These are phyloP conservation scores for Plectosphaerella sp. DNA, from an alignment of 2,329 filamentous ascomycete genomes.

Conservation along the genomic window DNA sequence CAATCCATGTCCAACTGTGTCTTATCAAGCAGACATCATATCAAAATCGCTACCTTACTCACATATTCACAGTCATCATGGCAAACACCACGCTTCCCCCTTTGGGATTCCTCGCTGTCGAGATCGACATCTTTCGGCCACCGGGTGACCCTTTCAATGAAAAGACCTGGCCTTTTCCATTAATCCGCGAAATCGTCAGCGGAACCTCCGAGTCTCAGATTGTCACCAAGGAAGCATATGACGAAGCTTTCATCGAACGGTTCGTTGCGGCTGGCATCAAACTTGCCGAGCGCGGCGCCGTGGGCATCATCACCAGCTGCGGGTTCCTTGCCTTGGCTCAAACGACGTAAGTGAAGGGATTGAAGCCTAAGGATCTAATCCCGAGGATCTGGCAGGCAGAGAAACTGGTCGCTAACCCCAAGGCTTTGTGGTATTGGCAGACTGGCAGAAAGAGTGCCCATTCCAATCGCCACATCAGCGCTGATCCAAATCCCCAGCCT, in stretches of 20 bases:
- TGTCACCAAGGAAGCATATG: slow-evolving; percentile 23
- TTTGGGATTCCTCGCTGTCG: slow-evolving; percentile 28
- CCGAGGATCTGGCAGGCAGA: too few relatives aligned
- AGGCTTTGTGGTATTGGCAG: too few relatives aligned
- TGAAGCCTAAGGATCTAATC: slow-evolving; percentile 7
- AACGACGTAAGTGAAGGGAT: slow-evolving; percentile 14
- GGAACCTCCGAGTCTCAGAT: slow-evolving; percentile 22
- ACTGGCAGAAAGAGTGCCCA: slow-evolving; percentile 6
- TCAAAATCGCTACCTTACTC: too few relatives aligned
- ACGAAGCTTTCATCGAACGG: slow-evolving; percentile 24
- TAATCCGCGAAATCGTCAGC: slow-evolving; percentile 26
- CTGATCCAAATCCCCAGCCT: slow-evolving; percentile 28
- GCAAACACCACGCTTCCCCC: slow-evolving; percentile 12
- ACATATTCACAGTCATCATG: too few relatives aligned
- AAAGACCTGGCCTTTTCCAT: slow-evolving; percentile 29
- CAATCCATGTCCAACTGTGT: too few relatives aligned
- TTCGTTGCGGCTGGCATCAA: slow-evolving; percentile 27
- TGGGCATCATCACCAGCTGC: slow-evolving; percentile 33
- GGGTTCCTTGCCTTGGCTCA: slow-evolving; percentile 33
- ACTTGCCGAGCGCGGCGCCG: slow-evolving; percentile 24
- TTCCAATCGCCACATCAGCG: slow-evolving; percentile 29
- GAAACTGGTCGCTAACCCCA: too few relatives aligned
- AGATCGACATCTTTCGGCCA: slow-evolving; percentile 25
- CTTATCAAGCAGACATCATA: too few relatives aligned
- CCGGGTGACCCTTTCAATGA: slow-evolving; percentile 29